Conservation (phyloP, 352 stramenopile genomes). For the Aphanomyces euteiches region DNA sequence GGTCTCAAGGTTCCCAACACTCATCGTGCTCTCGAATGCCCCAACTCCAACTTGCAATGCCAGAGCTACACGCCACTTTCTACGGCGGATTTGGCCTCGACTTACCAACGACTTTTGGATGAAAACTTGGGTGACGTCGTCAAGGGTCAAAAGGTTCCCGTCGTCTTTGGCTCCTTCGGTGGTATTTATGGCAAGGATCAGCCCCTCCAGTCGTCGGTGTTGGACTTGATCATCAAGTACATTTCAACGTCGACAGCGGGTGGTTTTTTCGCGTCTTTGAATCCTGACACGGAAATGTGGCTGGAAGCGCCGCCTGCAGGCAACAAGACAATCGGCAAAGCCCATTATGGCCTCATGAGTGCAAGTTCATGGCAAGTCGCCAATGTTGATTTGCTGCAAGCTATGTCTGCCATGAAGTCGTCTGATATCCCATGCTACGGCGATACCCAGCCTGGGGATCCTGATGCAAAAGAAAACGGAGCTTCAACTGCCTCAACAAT, state of each 20-base stretch:
- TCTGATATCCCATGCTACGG: slow-evolving; percentile 56
- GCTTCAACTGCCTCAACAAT: no score
- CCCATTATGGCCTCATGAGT: slow-evolving; percentile 58
- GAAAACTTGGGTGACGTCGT: slow-evolving; percentile 3
- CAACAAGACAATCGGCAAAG: slow-evolving; percentile 37
- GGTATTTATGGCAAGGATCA: not conserved
- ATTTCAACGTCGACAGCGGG: slow-evolving; percentile 3
- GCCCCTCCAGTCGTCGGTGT: slow-evolving; percentile 6
- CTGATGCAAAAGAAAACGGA: not conserved
- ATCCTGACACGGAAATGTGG: slow-evolving; percentile 82
- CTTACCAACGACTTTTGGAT: slow-evolving; percentile 1
- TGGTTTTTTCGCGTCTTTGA: slow-evolving; percentile 32
- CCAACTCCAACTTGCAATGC: slow-evolving; percentile 6
- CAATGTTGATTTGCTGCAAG: slow-evolving; percentile 46
- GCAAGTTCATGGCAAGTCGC: slow-evolving; percentile 50
- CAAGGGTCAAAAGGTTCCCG: not conserved
- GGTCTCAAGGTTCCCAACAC: slow-evolving; percentile 11
- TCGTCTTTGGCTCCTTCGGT: slow-evolving; percentile 12
- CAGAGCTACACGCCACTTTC: slow-evolving; percentile 1
- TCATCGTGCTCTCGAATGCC: slow-evolving; percentile 1
- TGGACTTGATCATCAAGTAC: slow-evolving; percentile 13
- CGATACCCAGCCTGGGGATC: slow-evolving; percentile 9
- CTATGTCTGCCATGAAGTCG: slow-evolving; percentile 42
- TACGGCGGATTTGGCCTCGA: not conserved
- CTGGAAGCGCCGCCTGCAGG: slow-evolving; percentile 92